Percentiles rank a stretch among this genome's conserved stretches.
phyloP scores from a whole-genome alignment of 2,329 filamentous ascomycete species.

The Neofusicoccum sp. region DNA sequence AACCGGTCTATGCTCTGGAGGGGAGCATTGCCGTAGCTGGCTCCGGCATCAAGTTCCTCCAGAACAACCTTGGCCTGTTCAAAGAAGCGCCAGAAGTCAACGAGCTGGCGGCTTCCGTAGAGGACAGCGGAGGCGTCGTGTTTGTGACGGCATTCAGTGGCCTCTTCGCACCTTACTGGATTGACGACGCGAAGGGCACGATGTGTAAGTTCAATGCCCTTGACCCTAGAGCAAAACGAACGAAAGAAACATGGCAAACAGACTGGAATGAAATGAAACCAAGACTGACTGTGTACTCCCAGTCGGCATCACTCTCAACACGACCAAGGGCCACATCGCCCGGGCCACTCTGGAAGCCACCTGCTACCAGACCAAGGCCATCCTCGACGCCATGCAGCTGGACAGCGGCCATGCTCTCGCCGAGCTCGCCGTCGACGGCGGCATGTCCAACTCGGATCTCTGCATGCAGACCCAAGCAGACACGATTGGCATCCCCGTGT shows the following conservation, averaged over 20 bases:
- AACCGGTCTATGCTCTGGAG: conserved; percentile 71
- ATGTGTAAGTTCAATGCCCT: conserved; percentile 33
- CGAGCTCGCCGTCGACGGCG: conserved; percentile 75
- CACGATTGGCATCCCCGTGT: conserved; percentile 72
- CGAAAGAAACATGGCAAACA: neutral
- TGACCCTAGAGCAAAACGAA: neutral
- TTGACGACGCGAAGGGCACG: conserved; percentile 80
- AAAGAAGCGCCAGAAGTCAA: conserved; percentile 56
- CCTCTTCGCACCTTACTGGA: conserved; percentile 85
- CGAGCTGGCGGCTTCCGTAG: conserved; percentile 57
- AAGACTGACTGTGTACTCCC: conserved; percentile 39
- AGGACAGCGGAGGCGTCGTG: conserved; percentile 73
- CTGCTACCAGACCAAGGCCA: conserved; percentile 83
- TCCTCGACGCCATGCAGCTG: conserved; percentile 79
- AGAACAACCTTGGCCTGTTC: conserved; percentile 59
- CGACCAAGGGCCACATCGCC: conserved; percentile 76
- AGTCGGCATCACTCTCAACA: conserved; percentile 77
- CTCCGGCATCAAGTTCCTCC: conserved; percentile 64
- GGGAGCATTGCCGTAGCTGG: conserved; percentile 76
- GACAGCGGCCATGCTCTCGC: conserved; percentile 70
- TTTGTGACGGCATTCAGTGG: conserved; percentile 83
- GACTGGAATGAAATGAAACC: neutral
- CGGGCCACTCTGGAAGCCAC: conserved; percentile 81
- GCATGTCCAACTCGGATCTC: conserved; percentile 77
- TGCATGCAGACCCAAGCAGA: conserved; percentile 85